Percentiles rank a stretch among this genome's conserved stretches.
These are phyloP conservation scores for Hirschfeldia incana DNA, from an alignment of 345 rosid genomes.

Conservation along the genomic window DNA sequence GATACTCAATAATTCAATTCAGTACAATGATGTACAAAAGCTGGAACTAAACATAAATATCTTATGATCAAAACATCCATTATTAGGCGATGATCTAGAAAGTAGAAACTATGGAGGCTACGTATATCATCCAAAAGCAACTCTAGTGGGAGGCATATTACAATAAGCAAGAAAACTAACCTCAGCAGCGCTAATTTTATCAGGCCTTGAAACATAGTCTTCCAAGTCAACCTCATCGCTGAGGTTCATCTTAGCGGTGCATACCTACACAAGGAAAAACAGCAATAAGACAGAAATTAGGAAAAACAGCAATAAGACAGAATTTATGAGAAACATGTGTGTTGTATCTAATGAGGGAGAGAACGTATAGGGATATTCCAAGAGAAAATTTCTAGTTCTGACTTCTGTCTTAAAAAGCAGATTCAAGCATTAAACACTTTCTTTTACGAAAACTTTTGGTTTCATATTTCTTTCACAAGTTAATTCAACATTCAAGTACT, in stretches of 20 bases:
- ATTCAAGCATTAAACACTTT: not conserved
- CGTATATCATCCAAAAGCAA: not conserved
- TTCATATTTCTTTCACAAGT: not conserved
- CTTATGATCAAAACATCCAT: not conserved
- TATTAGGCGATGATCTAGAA: not conserved
- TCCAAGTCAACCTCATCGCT: slow-evolving; percentile 98
- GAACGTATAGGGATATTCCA: too few species aligned
- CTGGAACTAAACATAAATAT: slow-evolving; percentile 2
- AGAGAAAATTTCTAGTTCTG: too few species aligned
- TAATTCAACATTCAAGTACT: not conserved
- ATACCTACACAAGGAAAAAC: slow-evolving; percentile 58
- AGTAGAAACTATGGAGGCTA: not conserved
- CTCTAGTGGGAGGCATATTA: not conserved
- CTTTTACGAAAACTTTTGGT: not conserved
- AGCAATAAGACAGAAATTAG: not conserved
- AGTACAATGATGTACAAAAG: slow-evolving; percentile 15
- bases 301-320: not conserved
- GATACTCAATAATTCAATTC: not conserved
- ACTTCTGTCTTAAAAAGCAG: too few species aligned
- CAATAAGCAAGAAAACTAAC: slow-evolving; percentile 44
- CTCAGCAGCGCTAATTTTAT: slow-evolving; percentile 99
- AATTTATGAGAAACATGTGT: not conserved
- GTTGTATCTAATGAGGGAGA: not conserved
- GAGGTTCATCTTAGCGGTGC: slow-evolving; percentile 95
- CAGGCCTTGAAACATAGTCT: slow-evolving; percentile 97